Base-by-base conservation (phyloP, 1,139 yeast genomes). In the Magnusiomyces ingens region DNA sequence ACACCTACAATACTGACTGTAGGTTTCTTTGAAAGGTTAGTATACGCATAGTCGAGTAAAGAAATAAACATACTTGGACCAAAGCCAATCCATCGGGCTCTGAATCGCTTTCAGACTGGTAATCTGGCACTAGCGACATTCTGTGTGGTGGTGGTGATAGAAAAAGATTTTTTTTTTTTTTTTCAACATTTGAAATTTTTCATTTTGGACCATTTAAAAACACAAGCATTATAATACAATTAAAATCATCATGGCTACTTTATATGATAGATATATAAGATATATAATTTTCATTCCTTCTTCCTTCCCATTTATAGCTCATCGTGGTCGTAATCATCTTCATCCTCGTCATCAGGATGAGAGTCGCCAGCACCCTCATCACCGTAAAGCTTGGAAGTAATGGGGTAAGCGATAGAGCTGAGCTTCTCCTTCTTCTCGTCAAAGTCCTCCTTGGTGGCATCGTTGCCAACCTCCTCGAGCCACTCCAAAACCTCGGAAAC, bases 361-460 rank as follows among this genome's bases (percentile, higher is more conserved):
- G 67, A 77, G 45, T 66, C 71, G 47, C 65, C 79, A 48, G 67
- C 75, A 51, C 70, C 79, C 54, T 74, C 81, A 55, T 75, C 79
- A 57, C 83, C 90, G 73, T 91, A 93, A 62, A 93, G 76, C 77
- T 93, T 93, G 63, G 94, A 80, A 53, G 96, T 89, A 67, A 93
- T 90, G 71, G 98, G 98, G 73, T 83, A 84, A 51, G 96, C 96
- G 67, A 85, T 76, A 64, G 85, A 80, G 60, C 86, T 81, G 70
- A 93, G 81, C 68, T 85, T 81, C 71, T 90, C 95, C 74, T 82
- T 88, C 75, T 90, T 95, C 72, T 90, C 98, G 58, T 89, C 95
- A 64, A 87, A 85, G 67, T 93, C 99, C 72, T 90, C 98, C 64
- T 85, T 81, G 57, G 95, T 80, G 48, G 97, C 98, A 57, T 84